Evolutionary conservation across 2,329 filamentous ascomycete genomes (phyloP), one percentile per base, ranked within the genome.

Genomic region (Amesomyces nigricolor): DNA sequence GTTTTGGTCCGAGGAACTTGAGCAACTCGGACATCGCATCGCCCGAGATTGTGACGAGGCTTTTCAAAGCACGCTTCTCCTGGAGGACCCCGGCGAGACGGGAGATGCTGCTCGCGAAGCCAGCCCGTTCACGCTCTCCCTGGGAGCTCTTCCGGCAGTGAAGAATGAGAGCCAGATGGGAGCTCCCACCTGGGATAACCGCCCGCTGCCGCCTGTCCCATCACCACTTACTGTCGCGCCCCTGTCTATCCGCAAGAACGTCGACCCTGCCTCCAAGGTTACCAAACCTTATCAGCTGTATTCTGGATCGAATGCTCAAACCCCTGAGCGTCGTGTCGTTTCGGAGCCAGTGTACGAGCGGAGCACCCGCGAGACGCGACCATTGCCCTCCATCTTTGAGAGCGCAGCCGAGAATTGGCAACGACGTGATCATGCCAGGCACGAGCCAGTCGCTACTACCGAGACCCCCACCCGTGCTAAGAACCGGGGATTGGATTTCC

Each of bases 31-130:
- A 63, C 83, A 82, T 64, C 90, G 90, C 64, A 85, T 96, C 58
- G 89, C 90, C 48, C 89, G 90, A 70, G 89, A 94, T 56, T 95
- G 91, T 66, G 91, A 97, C 66, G 89, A 94, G 65, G 91, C 91
- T 1, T 96, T 97, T 74, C 91, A 89, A 66, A 84, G 87, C 63
- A 78, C 77, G 9, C 62, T 81, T 10, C 70, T 79, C 13, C 67
- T 70, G 16, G 58, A 63, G 10, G 62, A 62, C 32, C 63, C 66
- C 1, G 58, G 50, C 10, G 59, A 61, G 22, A 47, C 44, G 11
- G 26, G 51, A 9, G 56, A 56, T 3, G 56, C 58, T n/a, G 61
- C 55, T 44, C 67, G 69, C 29, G 68, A 72, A 54, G 68, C 70
- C 2, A 75, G 71, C 4, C 73, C 75, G 0, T 73, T 77, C 56